Conservation (phyloP, 2,329 filamentous ascomycete species). For the Pseudogymnoascus sp. region DNA sequence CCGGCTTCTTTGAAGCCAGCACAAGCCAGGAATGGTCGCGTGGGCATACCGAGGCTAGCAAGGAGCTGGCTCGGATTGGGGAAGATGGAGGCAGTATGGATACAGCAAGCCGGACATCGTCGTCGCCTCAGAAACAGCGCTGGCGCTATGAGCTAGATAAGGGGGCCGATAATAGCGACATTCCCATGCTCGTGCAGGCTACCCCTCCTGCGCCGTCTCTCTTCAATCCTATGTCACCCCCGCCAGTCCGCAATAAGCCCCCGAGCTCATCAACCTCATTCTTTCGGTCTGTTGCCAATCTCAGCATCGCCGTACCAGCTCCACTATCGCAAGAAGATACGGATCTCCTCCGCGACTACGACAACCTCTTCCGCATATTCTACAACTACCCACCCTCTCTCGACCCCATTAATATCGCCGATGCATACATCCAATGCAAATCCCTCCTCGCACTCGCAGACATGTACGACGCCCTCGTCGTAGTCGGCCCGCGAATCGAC, state of each 20-base stretch:
- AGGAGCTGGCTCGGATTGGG: slow-evolving; percentile 47
- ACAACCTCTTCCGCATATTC: slow-evolving; percentile 91
- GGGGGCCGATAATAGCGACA: slow-evolving; percentile 64
- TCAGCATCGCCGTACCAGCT: slow-evolving; percentile 43
- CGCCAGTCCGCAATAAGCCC: slow-evolving; percentile 56
- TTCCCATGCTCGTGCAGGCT: slow-evolving; percentile 84
- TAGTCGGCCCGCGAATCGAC: slow-evolving; percentile 84
- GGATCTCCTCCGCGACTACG: slow-evolving; percentile 83
- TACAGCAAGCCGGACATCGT: slow-evolving; percentile 29
- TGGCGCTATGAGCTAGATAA: slow-evolving; percentile 89
- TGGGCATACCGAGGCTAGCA: slow-evolving; percentile 16
- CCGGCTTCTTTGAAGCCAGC: slow-evolving; percentile 86
- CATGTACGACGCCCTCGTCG: slow-evolving; percentile 83
- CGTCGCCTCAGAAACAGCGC: slow-evolving; percentile 42
- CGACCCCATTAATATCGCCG: slow-evolving; percentile 81
- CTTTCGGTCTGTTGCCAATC: slow-evolving; percentile 82
- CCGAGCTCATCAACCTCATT: slow-evolving; percentile 60
- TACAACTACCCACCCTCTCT: slow-evolving; percentile 85
- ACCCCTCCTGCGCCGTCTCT: slow-evolving; percentile 42
- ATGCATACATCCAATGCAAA: slow-evolving; percentile 91
- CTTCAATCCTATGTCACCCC: slow-evolving; percentile 45
- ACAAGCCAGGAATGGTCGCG: slow-evolving; percentile 72
- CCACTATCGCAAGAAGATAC: slow-evolving; percentile 54
- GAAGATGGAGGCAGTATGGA: slow-evolving; percentile 36
- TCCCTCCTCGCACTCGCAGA: slow-evolving; percentile 82